These are phyloP conservation scores for Mycena filopes DNA, from an alignment of 768 basidiomycete species.

Conservation along the genomic window DNA sequence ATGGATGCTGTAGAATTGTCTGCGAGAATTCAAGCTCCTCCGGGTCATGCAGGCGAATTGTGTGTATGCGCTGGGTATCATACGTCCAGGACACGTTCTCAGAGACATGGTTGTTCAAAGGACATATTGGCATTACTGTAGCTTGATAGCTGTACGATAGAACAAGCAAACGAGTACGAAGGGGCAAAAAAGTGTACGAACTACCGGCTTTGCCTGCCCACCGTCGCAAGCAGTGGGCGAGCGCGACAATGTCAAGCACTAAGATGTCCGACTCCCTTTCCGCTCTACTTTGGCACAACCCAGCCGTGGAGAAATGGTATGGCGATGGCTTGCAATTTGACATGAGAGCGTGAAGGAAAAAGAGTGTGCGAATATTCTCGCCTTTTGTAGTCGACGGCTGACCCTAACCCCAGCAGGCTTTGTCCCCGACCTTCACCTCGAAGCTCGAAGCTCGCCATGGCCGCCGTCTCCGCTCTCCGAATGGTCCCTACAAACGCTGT, in stretches of 20 bases:
- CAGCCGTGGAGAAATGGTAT: constrained; percentile 40
- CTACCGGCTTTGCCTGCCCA: constrained; percentile 51
- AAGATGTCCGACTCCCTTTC: constrained; percentile 48
- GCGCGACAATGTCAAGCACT: constrained; percentile 46
- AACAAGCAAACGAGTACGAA: too few relatives aligned
- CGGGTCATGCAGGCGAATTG: too few relatives aligned
- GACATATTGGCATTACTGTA: too few relatives aligned
- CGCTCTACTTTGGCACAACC: constrained; percentile 58
- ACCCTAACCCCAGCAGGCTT: too few relatives aligned
- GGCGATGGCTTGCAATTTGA: constrained; percentile 54
- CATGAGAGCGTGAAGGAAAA: constrained; percentile 53
- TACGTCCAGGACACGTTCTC: too few relatives aligned
- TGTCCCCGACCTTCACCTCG: too few relatives aligned
- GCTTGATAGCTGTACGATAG: too few relatives aligned
- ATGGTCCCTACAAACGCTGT: constrained; percentile 12
- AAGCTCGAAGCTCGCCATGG: constrained; percentile 6
- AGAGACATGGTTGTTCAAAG: too few relatives aligned
- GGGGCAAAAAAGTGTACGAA: constrained; percentile 42
- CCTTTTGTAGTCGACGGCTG: too few relatives aligned
- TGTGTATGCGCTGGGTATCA: too few relatives aligned
- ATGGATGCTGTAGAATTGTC: too few relatives aligned
- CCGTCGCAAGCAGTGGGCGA: constrained; percentile 36
- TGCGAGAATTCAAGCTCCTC: too few relatives aligned
- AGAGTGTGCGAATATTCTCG: neutral
- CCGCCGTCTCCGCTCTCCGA: constrained; percentile 10